These are phyloP conservation scores for Lyophyllum shimeji DNA, from an alignment of 768 basidiomycete species.

Conservation along the genomic window DNA sequence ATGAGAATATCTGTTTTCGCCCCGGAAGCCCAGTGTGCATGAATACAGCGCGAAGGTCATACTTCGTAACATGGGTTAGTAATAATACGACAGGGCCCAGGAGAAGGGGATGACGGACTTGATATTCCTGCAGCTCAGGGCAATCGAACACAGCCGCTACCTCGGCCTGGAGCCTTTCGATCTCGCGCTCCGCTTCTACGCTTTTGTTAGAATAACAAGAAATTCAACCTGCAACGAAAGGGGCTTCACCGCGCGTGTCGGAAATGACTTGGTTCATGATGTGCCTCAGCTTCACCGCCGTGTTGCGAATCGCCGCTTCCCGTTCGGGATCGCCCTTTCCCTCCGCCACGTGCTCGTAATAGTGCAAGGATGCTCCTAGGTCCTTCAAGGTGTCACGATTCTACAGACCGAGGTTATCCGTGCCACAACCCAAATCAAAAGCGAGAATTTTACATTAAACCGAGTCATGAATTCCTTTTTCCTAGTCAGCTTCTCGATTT, in stretches of 20 bases:
- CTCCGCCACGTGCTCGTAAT: constrained; percentile 68
- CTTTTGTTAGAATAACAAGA: background rate
- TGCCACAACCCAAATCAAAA: background rate
- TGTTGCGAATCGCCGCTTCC: constrained; percentile 37
- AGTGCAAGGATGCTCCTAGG: constrained; percentile 61
- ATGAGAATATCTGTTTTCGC: constrained; percentile 76
- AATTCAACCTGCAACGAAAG: background rate
- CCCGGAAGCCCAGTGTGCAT: constrained; percentile 79
- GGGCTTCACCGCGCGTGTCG: constrained; percentile 48
- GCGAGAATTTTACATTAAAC: constrained; percentile 49
- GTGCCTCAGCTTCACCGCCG: constrained; percentile 50
- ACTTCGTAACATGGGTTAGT: constrained; percentile 39
- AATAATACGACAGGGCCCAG: background rate
- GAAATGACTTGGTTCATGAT: constrained; percentile 52
- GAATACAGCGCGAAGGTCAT: constrained; percentile 77
- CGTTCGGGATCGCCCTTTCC: constrained; percentile 48
- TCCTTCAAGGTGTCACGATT: constrained; percentile 62
- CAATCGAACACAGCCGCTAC: constrained; percentile 53
- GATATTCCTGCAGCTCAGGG: constrained; percentile 62
- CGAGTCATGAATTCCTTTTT: constrained; percentile 48
- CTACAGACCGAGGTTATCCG: constrained; percentile 32
- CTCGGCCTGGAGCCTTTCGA: constrained; percentile 44
- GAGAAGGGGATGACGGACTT: constrained; percentile 35
- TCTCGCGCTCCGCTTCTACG: constrained; percentile 52
- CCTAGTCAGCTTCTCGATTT: constrained; percentile 46